Evolutionary conservation across 2,329 filamentous ascomycete species (phyloP), one percentile per base, ranked within the genome.

Genomic region (Gyromitra esculenta): DNA sequence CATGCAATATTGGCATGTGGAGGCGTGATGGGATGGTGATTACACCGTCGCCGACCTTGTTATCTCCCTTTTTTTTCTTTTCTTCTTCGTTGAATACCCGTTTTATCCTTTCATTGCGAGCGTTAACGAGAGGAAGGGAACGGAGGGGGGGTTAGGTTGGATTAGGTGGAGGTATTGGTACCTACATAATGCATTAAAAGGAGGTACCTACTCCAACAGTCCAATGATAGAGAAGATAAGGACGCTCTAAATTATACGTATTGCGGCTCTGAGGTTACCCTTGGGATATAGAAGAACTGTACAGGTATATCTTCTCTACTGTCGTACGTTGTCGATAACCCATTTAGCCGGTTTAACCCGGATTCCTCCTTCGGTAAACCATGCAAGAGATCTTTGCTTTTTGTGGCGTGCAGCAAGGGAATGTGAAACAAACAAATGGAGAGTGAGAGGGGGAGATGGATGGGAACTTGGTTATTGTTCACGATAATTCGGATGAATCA

Each of bases 401-500:
- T 35, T 48, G 39, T 18, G 43, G 41, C 13, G 15, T 4, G 35
- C 48, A 67, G 9, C 31, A 18, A 4, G 5, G 21, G 9, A 35
- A 39, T 37, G 25, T 35, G 57, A 18, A 65, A 9, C 3, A 43
- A 67, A 45, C 54, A 62, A 31, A 52, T 59, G 15, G 37, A 54
- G 48, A 66, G n/a, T 31, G 31, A 18, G 6, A 45, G 41, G 18
- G 65, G 31, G 48, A 54, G n/a, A n/a, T n/a, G 35, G 6, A 45
- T 21, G 18, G 52, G 31, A 6, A 37, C 13, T n/a, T 56, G n/a
- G 25, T 4, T 31, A 5, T 25, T 56, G 31, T 56, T 56, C 52
- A 52, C 48, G 18, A 21, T 9, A 52, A 52, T 52, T 52, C 54
- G 54, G 54, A 69, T 69, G 66, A 69, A 69, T 69, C 18, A 59